Evolutionary conservation across 768 basidiomycete species (phyloP), one percentile per base, ranked within the genome.

Genomic region (Clitopilus passeckerianus): DNA sequence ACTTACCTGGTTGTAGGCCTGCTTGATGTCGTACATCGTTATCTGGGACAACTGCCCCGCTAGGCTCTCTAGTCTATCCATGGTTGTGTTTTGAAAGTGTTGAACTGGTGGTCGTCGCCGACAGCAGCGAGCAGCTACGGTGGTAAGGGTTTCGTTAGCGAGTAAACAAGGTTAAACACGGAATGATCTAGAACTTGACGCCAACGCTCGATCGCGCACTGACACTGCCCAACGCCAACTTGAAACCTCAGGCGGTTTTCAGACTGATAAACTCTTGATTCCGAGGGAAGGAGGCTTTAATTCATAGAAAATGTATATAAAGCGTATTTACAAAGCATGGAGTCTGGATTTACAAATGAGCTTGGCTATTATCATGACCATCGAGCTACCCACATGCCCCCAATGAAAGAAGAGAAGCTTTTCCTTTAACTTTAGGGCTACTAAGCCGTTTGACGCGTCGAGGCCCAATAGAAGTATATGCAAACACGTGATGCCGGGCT

Each of bases 21-120:
- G 84, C 76, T 95, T 97, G 72, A 98, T 81, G 72, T 98, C 95
- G 75, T 98, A 98, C 66, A 98, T 71, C 1, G 94, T 90, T 58
- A 97, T 77, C 69, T 87, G 87, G 22, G 92, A 92, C 61, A 95
- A 74, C 57, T 89, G 81, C 65, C 72, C 87, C 57, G 89, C 81
- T 59, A 97, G 81, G 2, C 85, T 79, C 70, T 92, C 90, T 60
- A 93, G 72, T 66, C 83, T 86, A 66, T 94, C 92, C 92, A 94
- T 94, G 70, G 67, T 66, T 50, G 4, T 30, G 27, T 30, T 30
- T 30, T 30, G 27, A 30, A 30, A 7, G 27, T 23, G 46, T 50
- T 50, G 20, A 50, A 23, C 22, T 50, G 60, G 30, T 34, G 22
- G 46, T 50, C 54, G 54, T 10, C 20, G 18, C 23, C 35, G 27